These are phyloP conservation scores for Leccinellum albellum DNA, from an alignment of 768 basidiomycete genomes.

Conservation along the genomic window DNA sequence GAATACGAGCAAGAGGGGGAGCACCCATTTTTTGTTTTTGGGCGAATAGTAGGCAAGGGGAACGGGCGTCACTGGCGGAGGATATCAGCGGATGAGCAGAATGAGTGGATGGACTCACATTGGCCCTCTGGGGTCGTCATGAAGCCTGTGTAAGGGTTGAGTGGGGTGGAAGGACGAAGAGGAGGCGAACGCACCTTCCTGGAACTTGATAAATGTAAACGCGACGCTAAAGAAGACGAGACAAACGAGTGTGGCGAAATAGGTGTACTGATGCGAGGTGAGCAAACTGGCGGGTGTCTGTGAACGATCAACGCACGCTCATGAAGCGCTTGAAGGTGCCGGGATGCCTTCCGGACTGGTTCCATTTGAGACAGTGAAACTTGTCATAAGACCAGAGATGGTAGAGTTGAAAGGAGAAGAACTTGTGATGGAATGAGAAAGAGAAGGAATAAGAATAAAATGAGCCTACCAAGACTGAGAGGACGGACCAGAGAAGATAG, in stretches of 20 bases:
- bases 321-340: constrained; percentile 86
- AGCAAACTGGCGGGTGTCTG: constrained; percentile 1
- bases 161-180: not conserved
- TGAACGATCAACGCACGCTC: constrained; percentile 55
- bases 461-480: constrained; percentile 55
- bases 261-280: constrained; percentile 60
- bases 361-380: constrained; percentile 73
- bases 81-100: constrained; percentile 2
- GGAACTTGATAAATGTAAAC: constrained; percentile 64
- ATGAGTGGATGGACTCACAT: constrained; percentile 6
- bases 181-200: constrained; percentile 50
- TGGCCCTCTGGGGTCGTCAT: constrained; percentile 6
- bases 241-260: constrained; percentile 64
- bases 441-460: fast-evolving
- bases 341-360: constrained; percentile 63
- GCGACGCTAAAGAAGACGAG: constrained; percentile 61
- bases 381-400: constrained; percentile 82
- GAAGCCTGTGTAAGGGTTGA: constrained; percentile 14
- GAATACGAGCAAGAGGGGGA: constrained; percentile 68
- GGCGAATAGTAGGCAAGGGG: constrained; percentile 52
- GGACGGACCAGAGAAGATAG: constrained; percentile 73
- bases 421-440: constrained; percentile 38
- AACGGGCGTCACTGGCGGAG: constrained; percentile 47
- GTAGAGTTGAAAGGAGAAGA: constrained; percentile 59
- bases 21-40: constrained; percentile 47